Evolutionary conservation across 441 rosid species (phyloP).

Genomic region (Croton setiger): DNA sequence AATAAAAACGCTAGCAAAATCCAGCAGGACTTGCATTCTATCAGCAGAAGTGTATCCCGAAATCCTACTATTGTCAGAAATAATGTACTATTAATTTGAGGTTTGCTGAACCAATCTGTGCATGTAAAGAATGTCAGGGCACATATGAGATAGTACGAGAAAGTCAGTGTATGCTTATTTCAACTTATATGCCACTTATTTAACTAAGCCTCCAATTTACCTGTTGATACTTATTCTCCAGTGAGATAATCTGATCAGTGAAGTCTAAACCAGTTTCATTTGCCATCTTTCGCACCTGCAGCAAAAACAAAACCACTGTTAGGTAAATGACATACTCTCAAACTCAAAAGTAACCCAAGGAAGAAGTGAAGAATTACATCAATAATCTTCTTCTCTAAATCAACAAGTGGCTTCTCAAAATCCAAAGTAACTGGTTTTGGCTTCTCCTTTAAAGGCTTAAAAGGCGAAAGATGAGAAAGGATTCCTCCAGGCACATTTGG

Average conservation of each 20-base stretch:
- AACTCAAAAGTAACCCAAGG: conserved; percentile 6
- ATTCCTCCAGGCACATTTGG: conserved; percentile 86
- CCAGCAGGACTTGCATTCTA: neutral
- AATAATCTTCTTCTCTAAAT: conserved; percentile 70
- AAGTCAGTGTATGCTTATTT: neutral
- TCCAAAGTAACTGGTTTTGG: conserved; percentile 80
- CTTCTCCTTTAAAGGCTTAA: conserved; percentile 72
- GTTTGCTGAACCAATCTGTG: neutral
- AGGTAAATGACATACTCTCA: neutral
- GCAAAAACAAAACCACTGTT: conserved; percentile 14
- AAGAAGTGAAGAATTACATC: conserved; percentile 40
- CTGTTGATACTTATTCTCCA: conserved; percentile 83
- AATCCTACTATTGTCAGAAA: neutral
- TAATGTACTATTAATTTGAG: neutral
- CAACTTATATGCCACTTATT: neutral
- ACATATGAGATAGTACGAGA: neutral
- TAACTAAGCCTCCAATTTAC: conserved; percentile 23
- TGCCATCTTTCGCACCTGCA: conserved; percentile 95
- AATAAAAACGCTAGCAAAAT: neutral
- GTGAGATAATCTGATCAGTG: conserved; percentile 66
- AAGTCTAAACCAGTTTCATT: conserved; percentile 85
- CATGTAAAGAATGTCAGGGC: neutral
- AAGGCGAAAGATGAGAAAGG: conserved; percentile 69
- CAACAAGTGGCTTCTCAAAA: conserved; percentile 87
- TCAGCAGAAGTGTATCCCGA: neutral